Base-by-base conservation (phyloP, 192 early-diverging fungal genomes). In the Podila epicladia region DNA sequence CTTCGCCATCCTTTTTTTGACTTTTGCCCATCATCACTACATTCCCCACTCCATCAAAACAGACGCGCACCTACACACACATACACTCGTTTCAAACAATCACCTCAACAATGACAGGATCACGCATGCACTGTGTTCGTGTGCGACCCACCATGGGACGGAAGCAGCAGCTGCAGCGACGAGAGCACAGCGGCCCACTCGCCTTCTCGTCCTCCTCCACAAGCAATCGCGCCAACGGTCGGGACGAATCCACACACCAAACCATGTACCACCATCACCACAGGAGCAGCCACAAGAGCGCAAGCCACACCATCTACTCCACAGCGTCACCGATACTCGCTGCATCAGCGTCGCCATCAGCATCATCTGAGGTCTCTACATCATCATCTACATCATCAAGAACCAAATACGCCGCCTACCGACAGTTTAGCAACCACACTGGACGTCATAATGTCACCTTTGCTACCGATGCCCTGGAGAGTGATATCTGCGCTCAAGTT, bases 121-220 rank as follows among this genome's bases (percentile, higher is more conserved):
- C 26, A 29, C 77, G 77, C 28, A 41, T 65, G 51, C 65, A 80
- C 68, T 80, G 77, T 60, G 71, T 80, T 64, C 77, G 71, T 69
- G 77, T 80, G 41, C 77, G 77, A 80, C 77, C 61, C 51, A 69
- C 72, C 51, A 68, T 72, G 61, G 71, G 70, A 28, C 77, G 77
- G 58, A 80, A 80, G 53, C 70, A 69, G 32, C 77, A 80, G 33
- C 19, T 80, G 71, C 66, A 69, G 33, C 77, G 77, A 28, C 77
- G 77, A 49, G 75, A 62, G 71, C 60, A 73, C 51, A 22, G 31
- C 41, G 45, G 22, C 7, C 41, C 64, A 62, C 37, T 57, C 24
- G 28, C 50, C 50, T 53, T 22, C 50, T 53, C 50, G 50, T 53
- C 50, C 4, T 53, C 50, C 50, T 53, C 50, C 50, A 53, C 50